Conservation (phyloP, 2,329 filamentous ascomycete genomes). For the Verticillium nonalfalfae region DNA sequence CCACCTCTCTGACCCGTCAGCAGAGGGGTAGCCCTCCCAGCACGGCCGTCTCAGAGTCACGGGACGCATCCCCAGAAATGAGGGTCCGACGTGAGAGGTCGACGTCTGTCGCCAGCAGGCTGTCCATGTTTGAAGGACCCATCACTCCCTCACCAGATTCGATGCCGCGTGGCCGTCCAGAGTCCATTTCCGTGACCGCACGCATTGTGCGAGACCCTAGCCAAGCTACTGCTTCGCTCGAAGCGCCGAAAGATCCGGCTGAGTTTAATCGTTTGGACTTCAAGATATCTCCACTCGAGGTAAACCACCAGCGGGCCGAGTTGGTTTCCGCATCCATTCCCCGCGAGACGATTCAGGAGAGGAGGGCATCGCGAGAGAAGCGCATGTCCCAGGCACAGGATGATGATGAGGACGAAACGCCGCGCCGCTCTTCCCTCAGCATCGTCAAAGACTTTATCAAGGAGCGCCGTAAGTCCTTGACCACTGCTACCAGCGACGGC, state of each 20-base stretch:
- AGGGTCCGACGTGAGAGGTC: constrained; percentile 38
- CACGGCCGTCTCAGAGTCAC: constrained; percentile 29
- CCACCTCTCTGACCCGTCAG: constrained; percentile 27
- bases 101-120: constrained; percentile 46
- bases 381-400: constrained; percentile 26
- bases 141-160: constrained; percentile 17
- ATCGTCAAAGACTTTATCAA: constrained; percentile 57
- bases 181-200: constrained; percentile 84
- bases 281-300: constrained; percentile 52
- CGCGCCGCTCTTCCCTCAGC: constrained; percentile 52
- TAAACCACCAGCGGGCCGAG: constrained; percentile 45
- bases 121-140: constrained; percentile 46
- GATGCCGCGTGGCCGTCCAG: constrained; percentile 45
- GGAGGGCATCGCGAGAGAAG: constrained; percentile 36
- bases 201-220: constrained; percentile 66
- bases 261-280: constrained; percentile 45
- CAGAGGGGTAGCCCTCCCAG: constrained; percentile 21
- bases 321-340: constrained; percentile 18
- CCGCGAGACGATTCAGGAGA: constrained; percentile 42
- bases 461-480: constrained; percentile 47
- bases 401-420: constrained; percentile 27
- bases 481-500: constrained; percentile 39
- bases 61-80: constrained; percentile 40
- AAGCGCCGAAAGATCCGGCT: constrained; percentile 30
- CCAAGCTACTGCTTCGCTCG: constrained; percentile 33